Conservation (phyloP, 176 grass and related monocot genomes). For the Dactylis glomerata region DNA sequence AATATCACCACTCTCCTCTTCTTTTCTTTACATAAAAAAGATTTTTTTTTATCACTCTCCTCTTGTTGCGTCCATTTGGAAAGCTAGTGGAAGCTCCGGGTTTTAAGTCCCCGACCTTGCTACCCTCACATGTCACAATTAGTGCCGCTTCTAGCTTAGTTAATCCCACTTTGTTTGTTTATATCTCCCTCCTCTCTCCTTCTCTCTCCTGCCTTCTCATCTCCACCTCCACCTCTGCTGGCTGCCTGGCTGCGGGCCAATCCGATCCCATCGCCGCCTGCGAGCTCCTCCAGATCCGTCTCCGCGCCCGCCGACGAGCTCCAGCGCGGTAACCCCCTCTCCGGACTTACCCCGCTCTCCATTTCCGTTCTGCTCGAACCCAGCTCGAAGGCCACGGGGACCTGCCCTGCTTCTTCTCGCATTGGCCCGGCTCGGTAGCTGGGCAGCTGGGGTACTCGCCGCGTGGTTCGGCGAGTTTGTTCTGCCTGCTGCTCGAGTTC, state of each 20-base stretch:
- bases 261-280: constrained; percentile 29
- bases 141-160: constrained; percentile 26
- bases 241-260: not conserved
- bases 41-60: too few species aligned
- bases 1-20: not conserved
- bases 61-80: not conserved
- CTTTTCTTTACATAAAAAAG: too few species aligned
- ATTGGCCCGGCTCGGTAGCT: constrained; percentile 12
- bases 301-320: constrained; percentile 6
- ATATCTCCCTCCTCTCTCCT: not conserved
- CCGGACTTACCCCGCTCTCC: not conserved
- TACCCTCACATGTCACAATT: not conserved
- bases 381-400: not conserved
- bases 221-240: constrained; percentile 20
- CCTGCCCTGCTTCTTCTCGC: constrained; percentile 8
- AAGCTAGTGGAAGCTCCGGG: not conserved
- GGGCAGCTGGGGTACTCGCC: too few species aligned
- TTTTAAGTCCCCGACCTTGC: not conserved
- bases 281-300: constrained; percentile 35
- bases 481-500: not conserved
- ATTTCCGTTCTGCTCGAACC: not conserved
- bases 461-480: not conserved
- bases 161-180: constrained; percentile 23
- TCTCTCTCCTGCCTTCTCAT: not conserved
- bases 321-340: not conserved